Evolutionary conservation across 805 yeast genomes (phyloP).

Genomic region (Cyberlindnera lachancei): DNA sequence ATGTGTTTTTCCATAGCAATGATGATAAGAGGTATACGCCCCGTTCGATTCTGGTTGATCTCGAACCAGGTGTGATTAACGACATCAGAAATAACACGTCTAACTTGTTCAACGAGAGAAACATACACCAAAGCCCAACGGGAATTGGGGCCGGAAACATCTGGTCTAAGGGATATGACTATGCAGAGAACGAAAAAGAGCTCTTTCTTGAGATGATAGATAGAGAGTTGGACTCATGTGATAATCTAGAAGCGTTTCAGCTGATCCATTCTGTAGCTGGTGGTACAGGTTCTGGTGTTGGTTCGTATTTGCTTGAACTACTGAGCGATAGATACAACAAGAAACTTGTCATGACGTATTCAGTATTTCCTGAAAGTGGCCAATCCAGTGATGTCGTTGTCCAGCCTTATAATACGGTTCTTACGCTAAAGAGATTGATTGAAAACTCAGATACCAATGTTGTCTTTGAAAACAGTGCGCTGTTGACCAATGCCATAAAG

Average conservation of each 20-base stretch:
- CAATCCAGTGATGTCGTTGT: constrained; percentile 95
- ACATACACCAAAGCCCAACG: constrained; percentile 66
- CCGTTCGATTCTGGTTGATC: constrained; percentile 73
- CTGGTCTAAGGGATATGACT: constrained; percentile 86
- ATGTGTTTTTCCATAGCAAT: constrained; percentile 71
- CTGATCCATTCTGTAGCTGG: constrained; percentile 94
- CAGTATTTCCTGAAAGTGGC: constrained; percentile 73
- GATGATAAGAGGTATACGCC: constrained; percentile 81
- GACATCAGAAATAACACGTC: constrained; percentile 46
- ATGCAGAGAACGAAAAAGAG: constrained; percentile 63
- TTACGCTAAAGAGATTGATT: constrained; percentile 74
- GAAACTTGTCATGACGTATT: constrained; percentile 75
- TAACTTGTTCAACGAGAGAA: constrained; percentile 76
- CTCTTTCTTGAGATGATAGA: constrained; percentile 78
- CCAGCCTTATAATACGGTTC: constrained; percentile 87
- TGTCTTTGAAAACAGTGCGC: constrained; percentile 88
- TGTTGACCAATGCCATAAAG: constrained; percentile 62
- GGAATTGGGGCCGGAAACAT: constrained; percentile 96
- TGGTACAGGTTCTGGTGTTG: constrained; percentile 97
- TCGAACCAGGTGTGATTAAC: constrained; percentile 84
- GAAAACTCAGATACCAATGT: constrained; percentile 81
- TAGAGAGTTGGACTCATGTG: constrained; percentile 85
- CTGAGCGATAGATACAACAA: constrained; percentile 77
- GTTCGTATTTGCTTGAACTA: constrained; percentile 71
- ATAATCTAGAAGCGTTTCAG: constrained; percentile 85